These are phyloP conservation scores for Primulina eburnea DNA, from an alignment of 257 asterid genomes.

Conservation along the genomic window DNA sequence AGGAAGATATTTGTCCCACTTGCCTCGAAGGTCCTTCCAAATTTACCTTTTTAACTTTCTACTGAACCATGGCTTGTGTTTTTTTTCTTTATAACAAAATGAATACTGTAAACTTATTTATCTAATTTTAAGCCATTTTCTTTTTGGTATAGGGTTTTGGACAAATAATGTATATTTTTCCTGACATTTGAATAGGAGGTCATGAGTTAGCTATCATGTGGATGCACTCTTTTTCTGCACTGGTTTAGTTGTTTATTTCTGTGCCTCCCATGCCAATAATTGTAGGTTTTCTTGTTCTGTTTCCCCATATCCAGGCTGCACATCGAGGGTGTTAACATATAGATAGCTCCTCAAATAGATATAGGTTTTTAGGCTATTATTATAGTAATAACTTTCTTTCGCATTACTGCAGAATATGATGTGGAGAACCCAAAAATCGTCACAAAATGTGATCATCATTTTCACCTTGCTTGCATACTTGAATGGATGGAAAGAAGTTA, in stretches of 20 bases:
- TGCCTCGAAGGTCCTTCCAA: conserved; percentile 77
- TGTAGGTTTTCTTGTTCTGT: no score
- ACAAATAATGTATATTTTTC: neutral
- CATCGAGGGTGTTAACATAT: neutral
- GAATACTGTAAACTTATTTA: neutral
- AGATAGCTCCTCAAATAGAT: neutral
- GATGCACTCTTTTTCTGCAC: no score
- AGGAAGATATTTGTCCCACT: conserved; percentile 85
- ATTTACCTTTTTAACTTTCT: conserved; percentile 10
- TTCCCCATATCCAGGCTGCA: neutral
- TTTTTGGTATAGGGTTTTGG: neutral
- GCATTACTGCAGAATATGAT: conserved; percentile 67
- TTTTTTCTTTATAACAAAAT: neutral
- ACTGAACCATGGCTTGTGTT: conserved; percentile 1
- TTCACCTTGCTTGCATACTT: conserved; percentile 85
- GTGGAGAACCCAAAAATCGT: conserved; percentile 76
- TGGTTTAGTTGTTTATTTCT: no score
- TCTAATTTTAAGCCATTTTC: neutral
- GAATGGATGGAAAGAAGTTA: conserved; percentile 99
- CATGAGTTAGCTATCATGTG: no score
- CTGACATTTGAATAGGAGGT: no score
- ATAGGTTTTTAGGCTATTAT: conserved; percentile 4
- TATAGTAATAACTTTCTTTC: conserved; percentile 14
- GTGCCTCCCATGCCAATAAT: no score
- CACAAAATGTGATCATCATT: conserved; percentile 88